These are phyloP conservation scores for Pseudocercospora fijiensis DNA, from an alignment of 2,329 filamentous ascomycete species.

Conservation along the genomic window DNA sequence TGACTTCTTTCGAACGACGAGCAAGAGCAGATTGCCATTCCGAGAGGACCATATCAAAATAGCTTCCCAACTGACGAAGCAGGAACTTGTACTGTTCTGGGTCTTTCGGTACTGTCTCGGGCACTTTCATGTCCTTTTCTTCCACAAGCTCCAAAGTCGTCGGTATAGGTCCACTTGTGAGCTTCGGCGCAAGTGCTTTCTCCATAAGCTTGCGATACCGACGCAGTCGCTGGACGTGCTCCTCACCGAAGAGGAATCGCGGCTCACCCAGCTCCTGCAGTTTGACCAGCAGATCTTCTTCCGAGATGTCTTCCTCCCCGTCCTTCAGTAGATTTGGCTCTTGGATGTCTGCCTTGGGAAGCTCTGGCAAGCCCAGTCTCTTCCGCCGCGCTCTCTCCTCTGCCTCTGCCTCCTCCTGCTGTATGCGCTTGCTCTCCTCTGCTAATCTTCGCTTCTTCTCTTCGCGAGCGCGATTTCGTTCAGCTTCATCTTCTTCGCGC, in stretches of 20 bases:
- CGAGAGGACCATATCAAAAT: constrained; percentile 91
- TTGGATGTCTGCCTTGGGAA: constrained; percentile 50
- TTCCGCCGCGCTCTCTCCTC: constrained; percentile 72
- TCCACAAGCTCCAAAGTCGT: constrained; percentile 77
- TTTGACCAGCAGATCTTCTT: constrained; percentile 67
- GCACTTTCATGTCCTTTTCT: constrained; percentile 86
- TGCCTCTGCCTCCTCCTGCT: constrained; percentile 70
- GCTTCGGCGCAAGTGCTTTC: constrained; percentile 39
- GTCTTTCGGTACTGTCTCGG: constrained; percentile 61
- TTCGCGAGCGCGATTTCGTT: constrained; percentile 67
- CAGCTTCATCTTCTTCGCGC: constrained; percentile 78
- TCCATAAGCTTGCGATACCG: constrained; percentile 66
- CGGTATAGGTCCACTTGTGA: constrained; percentile 77
- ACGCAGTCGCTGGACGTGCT: constrained; percentile 64
- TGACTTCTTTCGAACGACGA: constrained; percentile 55
- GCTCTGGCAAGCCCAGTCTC: constrained; percentile 75
- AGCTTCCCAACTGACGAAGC: constrained; percentile 84
- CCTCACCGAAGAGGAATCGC: constrained; percentile 75
- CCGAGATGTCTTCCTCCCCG: constrained; percentile 62
- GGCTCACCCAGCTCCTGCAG: constrained; percentile 74
- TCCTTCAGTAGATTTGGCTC: constrained; percentile 32
- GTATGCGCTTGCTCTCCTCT: constrained; percentile 69
- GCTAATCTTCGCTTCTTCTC: constrained; percentile 80
- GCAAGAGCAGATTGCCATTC: constrained; percentile 82
- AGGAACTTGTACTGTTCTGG: constrained; percentile 67